Conservation (phyloP, 768 basidiomycete species). For the Hortiboletus campestris region DNA sequence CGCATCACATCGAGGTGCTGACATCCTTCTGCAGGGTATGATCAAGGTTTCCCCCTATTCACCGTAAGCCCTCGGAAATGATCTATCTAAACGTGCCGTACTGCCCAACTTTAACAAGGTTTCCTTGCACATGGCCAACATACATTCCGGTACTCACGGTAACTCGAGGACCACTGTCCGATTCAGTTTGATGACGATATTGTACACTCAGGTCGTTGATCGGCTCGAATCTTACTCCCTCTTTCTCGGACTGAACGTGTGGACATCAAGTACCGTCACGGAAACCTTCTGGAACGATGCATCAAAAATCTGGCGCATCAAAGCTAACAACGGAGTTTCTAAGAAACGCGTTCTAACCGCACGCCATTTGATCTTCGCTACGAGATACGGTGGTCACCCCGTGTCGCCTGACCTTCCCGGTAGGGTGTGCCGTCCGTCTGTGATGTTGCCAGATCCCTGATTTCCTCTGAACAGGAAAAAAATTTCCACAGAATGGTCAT, state of each 20-base stretch:
- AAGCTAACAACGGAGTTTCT: conserved; percentile 29
- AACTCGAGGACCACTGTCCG: not conserved
- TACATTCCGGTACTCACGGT: conserved; percentile 49
- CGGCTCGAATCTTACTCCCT: conserved; percentile 59
- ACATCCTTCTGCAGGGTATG: conserved; percentile 34
- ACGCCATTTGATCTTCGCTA: conserved; percentile 52
- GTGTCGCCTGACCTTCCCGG: conserved; percentile 39
- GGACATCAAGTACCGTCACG: conserved; percentile 46
- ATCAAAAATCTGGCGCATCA: conserved; percentile 41
- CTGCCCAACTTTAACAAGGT: conserved; percentile 30
- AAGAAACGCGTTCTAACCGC: conserved; percentile 35
- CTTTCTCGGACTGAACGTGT: conserved; percentile 53
- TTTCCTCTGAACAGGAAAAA: conserved; percentile 27
- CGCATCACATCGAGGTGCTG: not conserved
- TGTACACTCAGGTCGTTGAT: conserved; percentile 44
- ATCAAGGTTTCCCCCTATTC: conserved; percentile 47
- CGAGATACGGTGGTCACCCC: conserved; percentile 43
- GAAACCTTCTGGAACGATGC: conserved; percentile 35
- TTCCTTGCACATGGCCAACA: conserved; percentile 49
- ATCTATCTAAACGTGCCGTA: not conserved
- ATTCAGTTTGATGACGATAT: not conserved
- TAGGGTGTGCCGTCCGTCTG: not conserved
- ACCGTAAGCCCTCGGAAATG: conserved; percentile 32
- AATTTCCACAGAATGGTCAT: conserved; percentile 43
- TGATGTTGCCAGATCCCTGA: not conserved